Conservation (phyloP, 352 stramenopile genomes). For the Pythium pyrilobum region DNA sequence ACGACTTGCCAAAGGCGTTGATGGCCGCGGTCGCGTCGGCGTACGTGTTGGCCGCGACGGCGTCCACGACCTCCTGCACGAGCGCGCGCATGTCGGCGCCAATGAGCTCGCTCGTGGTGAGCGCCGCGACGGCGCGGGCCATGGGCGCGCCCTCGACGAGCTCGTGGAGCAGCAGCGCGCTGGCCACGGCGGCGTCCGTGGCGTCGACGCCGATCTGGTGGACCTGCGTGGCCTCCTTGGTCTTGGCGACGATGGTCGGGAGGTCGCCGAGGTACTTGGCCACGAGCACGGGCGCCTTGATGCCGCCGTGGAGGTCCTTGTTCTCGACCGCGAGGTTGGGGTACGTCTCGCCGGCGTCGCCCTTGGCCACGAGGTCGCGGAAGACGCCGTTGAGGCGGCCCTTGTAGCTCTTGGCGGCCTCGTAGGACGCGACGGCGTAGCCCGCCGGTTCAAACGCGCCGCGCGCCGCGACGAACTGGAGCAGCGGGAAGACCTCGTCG, state of each 20-base stretch:
- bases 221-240: conserved; percentile 40
- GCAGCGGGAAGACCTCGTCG: conserved; percentile 55
- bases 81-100: conserved; percentile 22
- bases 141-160: conserved; percentile 35
- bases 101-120: conserved; percentile 34
- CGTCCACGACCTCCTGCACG: conserved; percentile 43
- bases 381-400: conserved; percentile 63
- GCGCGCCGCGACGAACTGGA: conserved; percentile 39
- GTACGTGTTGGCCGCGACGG: conserved; percentile 34
- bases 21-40: conserved; percentile 39
- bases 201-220: conserved; percentile 49
- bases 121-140: conserved; percentile 27
- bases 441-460: conserved; percentile 36
- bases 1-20: conserved; percentile 52
- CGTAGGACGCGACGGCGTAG: conserved; percentile 47
- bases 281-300: conserved; percentile 51
- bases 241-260: conserved; percentile 34
- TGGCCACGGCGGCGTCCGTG: conserved; percentile 45
- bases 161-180: conserved; percentile 43
- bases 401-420: conserved; percentile 47
- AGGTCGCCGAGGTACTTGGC: conserved; percentile 40
- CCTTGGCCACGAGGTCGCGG: conserved; percentile 60
- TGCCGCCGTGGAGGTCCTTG: conserved; percentile 53
- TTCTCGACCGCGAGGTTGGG: conserved; percentile 41
- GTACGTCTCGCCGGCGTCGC: conserved; percentile 48